Conservation (phyloP, 2,329 filamentous ascomycete species). For the Fusarium hostae region DNA sequence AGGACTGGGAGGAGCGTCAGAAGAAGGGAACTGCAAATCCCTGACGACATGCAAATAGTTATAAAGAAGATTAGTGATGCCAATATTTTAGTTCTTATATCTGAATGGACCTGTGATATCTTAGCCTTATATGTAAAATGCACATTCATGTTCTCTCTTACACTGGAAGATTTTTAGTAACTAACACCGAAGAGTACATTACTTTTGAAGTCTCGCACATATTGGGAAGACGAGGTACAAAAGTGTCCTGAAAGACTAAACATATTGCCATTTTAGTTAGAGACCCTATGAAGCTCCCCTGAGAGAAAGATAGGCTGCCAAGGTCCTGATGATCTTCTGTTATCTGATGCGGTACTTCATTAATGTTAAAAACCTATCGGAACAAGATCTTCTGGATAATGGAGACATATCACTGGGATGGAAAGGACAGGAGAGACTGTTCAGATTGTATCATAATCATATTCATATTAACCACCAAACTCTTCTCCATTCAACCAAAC, state of each 20-base stretch:
- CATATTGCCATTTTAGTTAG: neutral
- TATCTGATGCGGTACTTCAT: too few species aligned
- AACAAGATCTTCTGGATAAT: neutral
- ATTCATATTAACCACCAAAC: neutral
- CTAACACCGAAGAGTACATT: neutral
- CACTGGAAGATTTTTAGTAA: rapidly evolving
- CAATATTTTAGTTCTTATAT: neutral
- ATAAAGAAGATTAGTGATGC: neutral
- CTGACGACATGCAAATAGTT: neutral
- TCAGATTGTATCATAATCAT: neutral
- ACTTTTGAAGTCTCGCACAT: neutral
- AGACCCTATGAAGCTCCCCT: neutral
- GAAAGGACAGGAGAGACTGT: neutral
- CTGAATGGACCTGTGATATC: neutral
- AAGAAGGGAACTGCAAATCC: slow-evolving; percentile 8
- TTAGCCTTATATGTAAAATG: rapidly evolving
- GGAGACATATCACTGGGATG: neutral
- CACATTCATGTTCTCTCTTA: too few species aligned
- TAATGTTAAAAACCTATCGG: too few species aligned
- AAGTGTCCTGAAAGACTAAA: too few species aligned
- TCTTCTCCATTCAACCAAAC: neutral
- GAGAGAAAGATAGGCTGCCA: too few species aligned
- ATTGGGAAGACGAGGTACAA: neutral
- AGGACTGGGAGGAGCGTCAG: slow-evolving; percentile 36
- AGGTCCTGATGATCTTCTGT: rapidly evolving